These are phyloP conservation scores for Arthrobotrys conoides DNA, from an alignment of 2,329 filamentous ascomycete species.

Conservation along the genomic window DNA sequence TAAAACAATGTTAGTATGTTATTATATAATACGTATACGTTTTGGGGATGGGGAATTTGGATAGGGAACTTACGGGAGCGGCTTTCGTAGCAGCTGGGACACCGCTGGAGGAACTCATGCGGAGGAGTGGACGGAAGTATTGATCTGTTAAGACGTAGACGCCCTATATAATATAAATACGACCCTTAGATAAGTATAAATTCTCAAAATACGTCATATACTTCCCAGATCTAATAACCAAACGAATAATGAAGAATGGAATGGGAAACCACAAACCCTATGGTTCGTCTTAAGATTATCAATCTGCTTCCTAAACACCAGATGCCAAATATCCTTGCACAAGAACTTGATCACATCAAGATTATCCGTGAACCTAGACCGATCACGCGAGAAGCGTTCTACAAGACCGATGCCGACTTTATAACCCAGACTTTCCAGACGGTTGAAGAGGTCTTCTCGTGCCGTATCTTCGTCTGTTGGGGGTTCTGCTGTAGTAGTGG, in stretches of 20 bases:
- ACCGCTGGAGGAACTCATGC: slow-evolving; percentile 87
- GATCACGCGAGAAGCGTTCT: slow-evolving; percentile 85
- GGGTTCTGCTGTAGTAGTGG: slow-evolving; percentile 39
- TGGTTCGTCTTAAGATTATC: slow-evolving; percentile 99
- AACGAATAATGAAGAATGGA: too few species aligned
- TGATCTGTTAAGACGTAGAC: slow-evolving; percentile 97
- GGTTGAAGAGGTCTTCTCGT: slow-evolving; percentile 85
- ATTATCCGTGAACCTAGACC: slow-evolving; percentile 89
- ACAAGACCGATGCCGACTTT: slow-evolving; percentile 92
- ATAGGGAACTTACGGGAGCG: slow-evolving; percentile 80
- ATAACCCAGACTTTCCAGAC: slow-evolving; percentile 88
- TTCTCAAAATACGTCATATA: too few species aligned
- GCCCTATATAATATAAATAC: slow-evolving; percentile 71
- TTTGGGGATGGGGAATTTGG: too few species aligned
- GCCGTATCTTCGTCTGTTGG: slow-evolving; percentile 60
- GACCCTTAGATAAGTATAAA: too few species aligned
- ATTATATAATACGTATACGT: too few species aligned
- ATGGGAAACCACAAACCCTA: slow-evolving; percentile 73
- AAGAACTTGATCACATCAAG: slow-evolving; percentile 98
- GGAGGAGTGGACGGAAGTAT: slow-evolving; percentile 85
- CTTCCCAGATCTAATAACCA: too few species aligned
- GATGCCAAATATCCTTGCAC: slow-evolving; percentile 97
- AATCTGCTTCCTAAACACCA: slow-evolving; percentile 96
- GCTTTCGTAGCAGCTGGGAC: slow-evolving; percentile 78
- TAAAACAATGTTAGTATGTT: too few species aligned